Evolutionary conservation across 805 yeast genomes (phyloP), one percentile per base, ranked within the genome.

Genomic region (Starmerella floris): DNA sequence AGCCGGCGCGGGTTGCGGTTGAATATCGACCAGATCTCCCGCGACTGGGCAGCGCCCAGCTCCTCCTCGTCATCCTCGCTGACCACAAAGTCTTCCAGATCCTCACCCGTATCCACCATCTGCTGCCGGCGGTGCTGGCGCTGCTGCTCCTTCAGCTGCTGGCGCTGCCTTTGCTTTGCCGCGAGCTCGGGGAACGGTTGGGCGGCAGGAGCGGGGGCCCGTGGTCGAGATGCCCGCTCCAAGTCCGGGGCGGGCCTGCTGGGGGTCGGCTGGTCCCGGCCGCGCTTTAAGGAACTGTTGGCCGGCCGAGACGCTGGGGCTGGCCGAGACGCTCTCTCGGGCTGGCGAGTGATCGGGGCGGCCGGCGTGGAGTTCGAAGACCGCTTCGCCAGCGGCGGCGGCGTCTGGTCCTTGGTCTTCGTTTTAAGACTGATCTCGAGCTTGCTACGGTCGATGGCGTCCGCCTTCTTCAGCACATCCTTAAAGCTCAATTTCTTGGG

Each of bases 1-100:
- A 68, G 64, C 30, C 62, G 61, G 0, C 64, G 52, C 35, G 83
- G 65, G 42, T 69, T 66, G 45, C 68, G 69, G 3, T 76, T 78
- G 60, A 87, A 81, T 61, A 88, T 71, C 17, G 77, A 73, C 95
- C 95, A 84, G 37, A 88, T 87, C 59, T 85, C 95, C 49, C 81
- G 85, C 35, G 88, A 64, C 3, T 57, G 60, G 5, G 60, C 66
- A 47, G 58, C 55, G 30, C 30, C 49, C 5, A 42, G 52, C 20
- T 55, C 63, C 4, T 60, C 68, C 4, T 60, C 68, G 5, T 68
- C 77, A 5, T 68, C 75, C 43, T 74, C 82, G 39, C 72, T 70
- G 9, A 69, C 84, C 28, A 79, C 66, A 53, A 77, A 78, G 32
- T 70, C 77, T 45, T 67, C 74, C 40, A 70, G 63, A 23, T 66